These are phyloP conservation scores for Mycena indigotica DNA, from an alignment of 768 basidiomycete genomes.

Conservation along the genomic window DNA sequence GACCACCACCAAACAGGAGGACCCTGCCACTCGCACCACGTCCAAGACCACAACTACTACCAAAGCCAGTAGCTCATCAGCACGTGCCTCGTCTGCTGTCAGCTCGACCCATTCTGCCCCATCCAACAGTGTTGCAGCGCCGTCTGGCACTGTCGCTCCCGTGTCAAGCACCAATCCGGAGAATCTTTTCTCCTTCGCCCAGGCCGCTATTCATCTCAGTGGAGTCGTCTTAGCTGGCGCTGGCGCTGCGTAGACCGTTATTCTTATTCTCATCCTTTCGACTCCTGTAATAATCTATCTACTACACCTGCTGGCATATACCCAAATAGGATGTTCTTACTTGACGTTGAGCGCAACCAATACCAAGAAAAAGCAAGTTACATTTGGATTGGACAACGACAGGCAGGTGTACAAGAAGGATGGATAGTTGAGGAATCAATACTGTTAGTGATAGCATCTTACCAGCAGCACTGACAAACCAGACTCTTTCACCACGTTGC, in stretches of 20 bases:
- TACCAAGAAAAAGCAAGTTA: background rate
- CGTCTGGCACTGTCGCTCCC: conserved; percentile 31
- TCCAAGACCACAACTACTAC: conserved; percentile 19
- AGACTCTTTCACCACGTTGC: conserved; percentile 47
- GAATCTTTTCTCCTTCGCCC: conserved; percentile 36
- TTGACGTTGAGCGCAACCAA: background rate
- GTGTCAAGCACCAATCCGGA: conserved; percentile 28
- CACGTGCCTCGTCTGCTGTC: conserved; percentile 18
- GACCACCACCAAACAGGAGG: background rate
- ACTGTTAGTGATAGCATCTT: conserved; percentile 23
- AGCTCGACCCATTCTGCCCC: conserved; percentile 23
- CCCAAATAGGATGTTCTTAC: background rate
- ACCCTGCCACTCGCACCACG: conserved; percentile 18
- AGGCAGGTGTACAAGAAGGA: conserved; percentile 3
- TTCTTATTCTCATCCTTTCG: background rate
- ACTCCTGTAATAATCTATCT: background rate
- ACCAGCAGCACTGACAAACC: conserved; percentile 33
- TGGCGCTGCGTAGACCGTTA: conserved; percentile 9
- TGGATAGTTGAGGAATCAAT: background rate
- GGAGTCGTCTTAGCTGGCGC: conserved; percentile 36
- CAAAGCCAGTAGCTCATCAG: conserved; percentile 23
- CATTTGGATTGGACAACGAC: background rate
- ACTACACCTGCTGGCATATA: background rate
- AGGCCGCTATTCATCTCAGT: conserved; percentile 41
- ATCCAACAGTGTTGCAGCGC: conserved; percentile 35